Base-by-base conservation (phyloP, 2,329 filamentous ascomycete species). In the Bimuria novae-zelandiae region DNA sequence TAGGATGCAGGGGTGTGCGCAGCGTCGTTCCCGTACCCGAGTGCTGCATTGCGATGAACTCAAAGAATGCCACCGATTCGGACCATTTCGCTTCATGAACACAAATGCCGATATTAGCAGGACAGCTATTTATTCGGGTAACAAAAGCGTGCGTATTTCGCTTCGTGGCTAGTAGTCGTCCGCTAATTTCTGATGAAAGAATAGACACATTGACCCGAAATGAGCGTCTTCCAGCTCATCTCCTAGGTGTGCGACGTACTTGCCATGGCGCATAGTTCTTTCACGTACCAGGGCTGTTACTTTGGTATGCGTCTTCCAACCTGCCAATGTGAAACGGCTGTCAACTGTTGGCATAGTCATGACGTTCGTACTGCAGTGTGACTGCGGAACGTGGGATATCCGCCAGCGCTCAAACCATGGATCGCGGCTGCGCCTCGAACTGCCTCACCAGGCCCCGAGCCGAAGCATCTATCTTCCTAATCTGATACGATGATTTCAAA, bases 1-100 rank as follows among this genome's bases (percentile, higher is more conserved):
- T 16, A n/a, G 19, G 43, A 27, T 22, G 39, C 51, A 53, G 45
- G 51, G 49, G 30, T 35, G 37, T n/a, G n/a, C n/a, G n/a, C n/a
- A n/a, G n/a, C n/a, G n/a, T n/a, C n/a, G n/a, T n/a, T n/a, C n/a
- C n/a, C n/a, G n/a, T n/a, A n/a, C 37, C 11, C 32, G 19, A 14
- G 16, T 21, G 16, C 12, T 39, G 33, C 33, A 36, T 23, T 16
- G 10, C 22, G 21, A 16, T 27, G 4, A 32, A n/a, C 23, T 7
- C 35, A 32, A 33, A 11, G 23, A 49, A 40, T n/a, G 40, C 32
- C 19, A 39, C 39, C 10, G 25, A 35, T 23, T 19, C n/a, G 7
- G 17, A 19, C 10, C n/a, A 10, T 11, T 17, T 45, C 17, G 42
- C 32, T 23, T 23, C 30, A 46, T 12, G 27, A 36, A 39, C n/a